These are phyloP conservation scores for Backusella australiensis DNA, from an alignment of 192 early-diverging fungal genomes.

Conservation along the genomic window DNA sequence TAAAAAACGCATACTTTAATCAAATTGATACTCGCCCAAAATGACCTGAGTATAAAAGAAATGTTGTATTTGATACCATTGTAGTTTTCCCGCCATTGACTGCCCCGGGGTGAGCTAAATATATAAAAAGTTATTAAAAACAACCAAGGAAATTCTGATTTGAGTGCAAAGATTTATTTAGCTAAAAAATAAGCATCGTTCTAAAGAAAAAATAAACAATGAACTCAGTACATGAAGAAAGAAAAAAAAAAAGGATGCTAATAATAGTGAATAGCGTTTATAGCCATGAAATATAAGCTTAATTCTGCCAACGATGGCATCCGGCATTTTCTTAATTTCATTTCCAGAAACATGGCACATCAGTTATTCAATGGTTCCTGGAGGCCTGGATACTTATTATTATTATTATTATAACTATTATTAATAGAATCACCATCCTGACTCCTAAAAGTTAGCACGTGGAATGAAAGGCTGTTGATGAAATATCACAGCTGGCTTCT, in stretches of 20 bases:
- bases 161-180: background rate
- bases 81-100: background rate
- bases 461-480: background rate
- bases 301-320: background rate
- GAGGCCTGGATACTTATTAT: background rate
- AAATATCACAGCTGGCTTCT: background rate
- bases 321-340: background rate
- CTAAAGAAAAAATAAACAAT: background rate
- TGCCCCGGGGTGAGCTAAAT: background rate
- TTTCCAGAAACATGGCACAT: background rate
- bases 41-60: background rate
- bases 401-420: background rate
- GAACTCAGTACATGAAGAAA: background rate
- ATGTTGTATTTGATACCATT: background rate
- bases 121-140: background rate
- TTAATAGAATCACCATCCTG: background rate
- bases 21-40: background rate
- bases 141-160: conserved; percentile 2
- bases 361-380: background rate
- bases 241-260: background rate
- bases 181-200: background rate
- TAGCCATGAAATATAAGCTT: background rate
- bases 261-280: background rate
- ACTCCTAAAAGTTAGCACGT: background rate
- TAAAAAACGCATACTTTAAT: background rate